Conservation (phyloP, 2,329 filamentous ascomycete genomes). For the Sarocladium oryzae region DNA sequence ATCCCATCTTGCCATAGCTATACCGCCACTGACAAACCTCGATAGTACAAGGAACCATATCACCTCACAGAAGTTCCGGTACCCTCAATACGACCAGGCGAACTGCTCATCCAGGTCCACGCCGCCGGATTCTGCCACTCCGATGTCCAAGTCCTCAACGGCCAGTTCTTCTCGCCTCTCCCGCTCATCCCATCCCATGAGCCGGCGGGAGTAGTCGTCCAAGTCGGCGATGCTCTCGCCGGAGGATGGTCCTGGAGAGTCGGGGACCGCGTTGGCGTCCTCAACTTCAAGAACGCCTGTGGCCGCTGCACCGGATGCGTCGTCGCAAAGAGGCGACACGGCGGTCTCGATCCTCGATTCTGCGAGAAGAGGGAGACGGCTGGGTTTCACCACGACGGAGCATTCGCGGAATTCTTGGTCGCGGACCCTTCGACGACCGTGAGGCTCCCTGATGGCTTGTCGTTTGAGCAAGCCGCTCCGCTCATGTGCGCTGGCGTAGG, state of each 20-base stretch:
- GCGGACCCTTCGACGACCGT: conserved; percentile 24
- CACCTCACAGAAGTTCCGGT: conserved; percentile 15
- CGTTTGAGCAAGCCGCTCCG: conserved; percentile 28
- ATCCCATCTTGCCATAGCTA: too few relatives aligned
- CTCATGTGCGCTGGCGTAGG: conserved; percentile 29
- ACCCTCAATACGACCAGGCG: conserved; percentile 18
- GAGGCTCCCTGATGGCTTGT: conserved; percentile 19
- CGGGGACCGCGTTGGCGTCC: conserved; percentile 28
- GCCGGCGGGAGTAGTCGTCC: conserved; percentile 24
- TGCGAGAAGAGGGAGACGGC: conserved; percentile 26
- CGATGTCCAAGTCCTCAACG: conserved; percentile 27
- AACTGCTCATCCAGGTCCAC: conserved; percentile 25
- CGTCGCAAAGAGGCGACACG: conserved; percentile 13
- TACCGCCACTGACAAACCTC: not conserved
- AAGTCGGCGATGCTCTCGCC: conserved; percentile 17
- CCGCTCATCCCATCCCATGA: conserved; percentile 29
- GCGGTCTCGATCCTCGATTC: conserved; percentile 21
- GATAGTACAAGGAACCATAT: conserved; percentile 24
- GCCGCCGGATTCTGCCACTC: conserved; percentile 32
- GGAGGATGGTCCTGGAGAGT: conserved; percentile 18
- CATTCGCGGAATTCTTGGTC: conserved; percentile 27
- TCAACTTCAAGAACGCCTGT: conserved; percentile 29
- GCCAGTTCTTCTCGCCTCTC: conserved; percentile 22
- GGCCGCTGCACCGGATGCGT: conserved; percentile 22
- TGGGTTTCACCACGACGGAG: conserved; percentile 27